Percentiles rank a stretch among this genome's conserved stretches.
phyloP scores from a whole-genome alignment of 2,329 filamentous ascomycete species.

The Botrytis fabae region DNA sequence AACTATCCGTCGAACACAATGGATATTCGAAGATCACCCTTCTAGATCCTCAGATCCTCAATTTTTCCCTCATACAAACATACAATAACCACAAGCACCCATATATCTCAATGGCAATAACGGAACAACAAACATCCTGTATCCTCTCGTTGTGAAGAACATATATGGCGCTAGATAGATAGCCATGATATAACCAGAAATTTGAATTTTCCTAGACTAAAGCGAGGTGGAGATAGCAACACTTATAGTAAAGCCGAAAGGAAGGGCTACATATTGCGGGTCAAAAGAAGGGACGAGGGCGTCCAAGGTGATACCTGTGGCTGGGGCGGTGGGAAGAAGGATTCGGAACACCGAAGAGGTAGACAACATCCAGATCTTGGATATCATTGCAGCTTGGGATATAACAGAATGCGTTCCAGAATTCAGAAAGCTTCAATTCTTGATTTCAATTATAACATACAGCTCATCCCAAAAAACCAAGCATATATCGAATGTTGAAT shows the following conservation, averaged over 20 bases:
- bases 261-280: neutral
- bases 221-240: neutral
- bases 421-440: neutral
- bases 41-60: too few relatives aligned
- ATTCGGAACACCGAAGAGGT: neutral
- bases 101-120: neutral
- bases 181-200: too few relatives aligned
- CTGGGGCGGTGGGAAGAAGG: neutral
- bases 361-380: neutral
- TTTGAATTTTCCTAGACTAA: neutral
- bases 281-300: neutral
- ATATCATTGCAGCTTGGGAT: neutral
- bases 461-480: neutral
- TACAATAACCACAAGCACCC: neutral
- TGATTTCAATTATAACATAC: neutral
- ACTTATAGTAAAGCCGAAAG: neutral
- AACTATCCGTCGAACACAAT: neutral
- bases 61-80: too few relatives aligned
- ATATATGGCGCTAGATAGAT: neutral
- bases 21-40: neutral
- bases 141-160: neutral
- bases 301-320: neutral
- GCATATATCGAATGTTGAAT: neutral
- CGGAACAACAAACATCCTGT: neutral
- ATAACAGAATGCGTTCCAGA: too few relatives aligned